Evolutionary conservation across 2,329 filamentous ascomycete species (phyloP).

Genomic region (Fusarium tuaranense): DNA sequence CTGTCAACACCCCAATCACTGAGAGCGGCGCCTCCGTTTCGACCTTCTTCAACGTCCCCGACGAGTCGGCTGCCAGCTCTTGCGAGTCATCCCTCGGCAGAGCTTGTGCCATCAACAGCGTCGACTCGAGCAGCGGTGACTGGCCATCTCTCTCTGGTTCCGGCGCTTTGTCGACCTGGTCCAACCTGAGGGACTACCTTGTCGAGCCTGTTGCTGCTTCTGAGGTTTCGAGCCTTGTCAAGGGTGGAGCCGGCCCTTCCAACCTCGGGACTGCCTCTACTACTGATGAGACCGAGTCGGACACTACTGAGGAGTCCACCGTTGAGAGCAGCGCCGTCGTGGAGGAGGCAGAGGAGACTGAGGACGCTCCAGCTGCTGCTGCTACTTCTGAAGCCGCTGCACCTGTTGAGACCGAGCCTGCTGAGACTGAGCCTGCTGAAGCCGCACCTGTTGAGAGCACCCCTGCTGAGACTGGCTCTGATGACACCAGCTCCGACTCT

Average conservation of each 20-base stretch:
- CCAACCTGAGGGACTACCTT: conserved; percentile 29
- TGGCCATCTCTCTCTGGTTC: conserved; percentile 36
- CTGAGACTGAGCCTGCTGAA: background rate
- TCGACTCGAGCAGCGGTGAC: conserved; percentile 37
- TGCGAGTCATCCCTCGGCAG: conserved; percentile 39
- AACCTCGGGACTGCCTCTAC: conserved; percentile 34
- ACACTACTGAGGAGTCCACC: background rate
- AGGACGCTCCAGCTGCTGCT: background rate
- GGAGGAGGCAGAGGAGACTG: background rate
- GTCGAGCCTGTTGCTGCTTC: conserved; percentile 42
- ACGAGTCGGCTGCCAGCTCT: conserved; percentile 29
- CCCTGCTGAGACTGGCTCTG: background rate
- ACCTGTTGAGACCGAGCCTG: background rate
- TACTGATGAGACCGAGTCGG: background rate
- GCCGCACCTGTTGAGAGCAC: background rate
- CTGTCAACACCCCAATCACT: conserved; percentile 50
- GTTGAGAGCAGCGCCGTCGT: background rate
- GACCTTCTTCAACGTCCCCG: conserved; percentile 34
- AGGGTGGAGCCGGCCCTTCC: conserved; percentile 37
- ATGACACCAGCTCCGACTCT: background rate
- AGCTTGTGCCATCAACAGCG: conserved; percentile 37
- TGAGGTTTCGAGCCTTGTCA: conserved; percentile 41
- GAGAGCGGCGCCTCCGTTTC: conserved; percentile 34
- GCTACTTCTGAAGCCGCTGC: background rate
- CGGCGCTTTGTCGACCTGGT: conserved; percentile 23